Base-by-base conservation (phyloP, 257 asterid species). In the Cordia subcordata region DNA sequence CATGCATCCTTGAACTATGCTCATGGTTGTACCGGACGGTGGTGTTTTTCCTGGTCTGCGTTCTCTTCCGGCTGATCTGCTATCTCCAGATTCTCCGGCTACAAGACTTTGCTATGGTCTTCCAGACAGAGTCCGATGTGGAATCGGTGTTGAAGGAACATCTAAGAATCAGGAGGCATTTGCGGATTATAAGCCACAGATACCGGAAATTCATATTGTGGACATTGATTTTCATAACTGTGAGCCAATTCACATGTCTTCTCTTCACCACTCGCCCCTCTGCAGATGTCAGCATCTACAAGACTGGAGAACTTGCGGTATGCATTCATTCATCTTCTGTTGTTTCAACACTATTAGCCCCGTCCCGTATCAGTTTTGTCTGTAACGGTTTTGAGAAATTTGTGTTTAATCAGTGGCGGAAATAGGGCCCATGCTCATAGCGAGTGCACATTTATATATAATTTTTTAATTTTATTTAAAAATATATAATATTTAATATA, bases 11-110 rank as follows among this genome's bases (percentile, higher is more conserved):
- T 3, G 99, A 89, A 72, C 85, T 93, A 4, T 74, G 87, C 77
- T 93, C 99, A 0, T 93, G 99, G 99, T 86, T 86, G 57, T 93
- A 93, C 68, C 71, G 99, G 63, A 85, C 95, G 0, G 63, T 79
- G 1, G 99, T 93, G 2, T 86, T 93, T 66, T 93, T 93, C 65
- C 90, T 93, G 0, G 95, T 93, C 9, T 89, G 99, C 18, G 73
- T 86, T 23, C 94, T 93, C 58, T 93, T 93, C 63, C 97, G 95
- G 10, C 84, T 93, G 37, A 75, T 93, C 8, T 89, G 97, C 78
- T 79, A 71, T 68, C 99, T 93, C 44, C 99, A 89, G 77, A 89
- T 93, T 46, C 96, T 93, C 61, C 93, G 96, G 4, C 60, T 93
- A 21, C 82, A 85, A 64, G 97, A 93, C 72, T 93, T 93, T 44